Base-by-base conservation (phyloP, 805 yeast species). In the Starmera quercuum region DNA sequence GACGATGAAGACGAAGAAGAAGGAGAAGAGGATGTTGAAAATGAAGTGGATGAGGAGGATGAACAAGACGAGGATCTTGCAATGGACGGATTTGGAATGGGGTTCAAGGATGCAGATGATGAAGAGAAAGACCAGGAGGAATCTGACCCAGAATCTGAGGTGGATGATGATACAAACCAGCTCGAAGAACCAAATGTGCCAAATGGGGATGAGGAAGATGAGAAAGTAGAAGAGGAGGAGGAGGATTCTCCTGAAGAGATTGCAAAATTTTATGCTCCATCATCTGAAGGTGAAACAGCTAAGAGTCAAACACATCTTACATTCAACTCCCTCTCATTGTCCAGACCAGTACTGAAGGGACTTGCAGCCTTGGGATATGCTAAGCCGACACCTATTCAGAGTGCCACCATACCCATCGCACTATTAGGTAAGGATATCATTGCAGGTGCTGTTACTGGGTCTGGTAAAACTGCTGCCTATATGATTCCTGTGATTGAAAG, bases 391-490 rank as follows among this genome's bases (percentile, higher is more conserved):
- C 95, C 96, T 11, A 85, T 92, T 63, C 98, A 92, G 64, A 69
- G 88, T 40, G 83, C 96, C 1, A 76, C 95, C 7, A 88, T 92
- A 41, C 98, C 99, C 11, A 78, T 90, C 37, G 95, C 96, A 2
- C 66, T 92, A 26, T 56, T 84, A 41, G 99, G 99, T 49, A 90
- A 85, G 54, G 99, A 92, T 60, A 77, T 92, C 33, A 96, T 92
- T 49, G 99, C 97, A 13, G 97, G 97, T 67, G 99, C 99, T 23
- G 95, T 85, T 17, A 92, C 99, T 5, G 99, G 99, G 65, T 90
- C 97, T 15, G 99, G 99, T 73, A 92, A 92, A 58, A 92, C 99
- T 17, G 98, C 97, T 3, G 99, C 99, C 1, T 92, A 86, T 56
- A 79, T 92, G 81, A 83, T 92, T 35, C 98, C 98, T 11, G 85